A percentile compares a stretch with the other conserved stretches of the same genome.
phyloP scores from a whole-genome alignment of 2,329 filamentous ascomycete genomes.

The Gremmenia infestans region DNA sequence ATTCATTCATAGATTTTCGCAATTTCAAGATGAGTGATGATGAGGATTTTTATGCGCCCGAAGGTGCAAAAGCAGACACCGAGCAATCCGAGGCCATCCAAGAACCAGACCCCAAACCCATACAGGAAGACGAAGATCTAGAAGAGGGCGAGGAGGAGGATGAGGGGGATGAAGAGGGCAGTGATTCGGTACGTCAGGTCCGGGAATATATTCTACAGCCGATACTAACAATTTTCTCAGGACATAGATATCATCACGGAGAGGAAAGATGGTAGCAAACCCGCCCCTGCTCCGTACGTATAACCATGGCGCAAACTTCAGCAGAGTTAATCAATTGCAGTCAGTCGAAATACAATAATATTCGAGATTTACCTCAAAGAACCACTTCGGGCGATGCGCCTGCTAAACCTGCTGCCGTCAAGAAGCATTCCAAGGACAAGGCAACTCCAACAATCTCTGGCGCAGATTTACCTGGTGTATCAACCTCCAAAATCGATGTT shows the following conservation, averaged over 20 bases:
- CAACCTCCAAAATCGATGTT: slow-evolving; percentile 80
- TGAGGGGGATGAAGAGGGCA: slow-evolving; percentile 52
- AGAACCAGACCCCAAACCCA: slow-evolving; percentile 28
- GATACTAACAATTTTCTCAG: slow-evolving; percentile 32
- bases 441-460: slow-evolving; percentile 36
- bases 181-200: slow-evolving; percentile 42
- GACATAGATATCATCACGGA: slow-evolving; percentile 67
- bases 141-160: slow-evolving; percentile 63
- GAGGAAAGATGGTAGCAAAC: slow-evolving; percentile 58
- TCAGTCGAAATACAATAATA: slow-evolving; percentile 59
- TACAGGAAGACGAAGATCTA: slow-evolving; percentile 46
- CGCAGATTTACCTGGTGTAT: slow-evolving; percentile 55
- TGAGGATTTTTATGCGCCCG: slow-evolving; percentile 61
- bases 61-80: slow-evolving; percentile 39
- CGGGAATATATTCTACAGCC: background rate
- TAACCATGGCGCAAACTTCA: background rate
- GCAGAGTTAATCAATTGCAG: slow-evolving; percentile 34
- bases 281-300: slow-evolving; percentile 53
- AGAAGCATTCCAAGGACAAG: slow-evolving; percentile 40
- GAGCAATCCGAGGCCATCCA: slow-evolving; percentile 23
- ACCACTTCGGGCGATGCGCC: slow-evolving; percentile 48
- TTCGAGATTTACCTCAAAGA: slow-evolving; percentile 59
- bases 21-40: slow-evolving; percentile 56
- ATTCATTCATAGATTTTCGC: too few species aligned
- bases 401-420: slow-evolving; percentile 40